phyloP scores from a whole-genome alignment of 257 asterid species.

The Gentiana macrophylla region DNA sequence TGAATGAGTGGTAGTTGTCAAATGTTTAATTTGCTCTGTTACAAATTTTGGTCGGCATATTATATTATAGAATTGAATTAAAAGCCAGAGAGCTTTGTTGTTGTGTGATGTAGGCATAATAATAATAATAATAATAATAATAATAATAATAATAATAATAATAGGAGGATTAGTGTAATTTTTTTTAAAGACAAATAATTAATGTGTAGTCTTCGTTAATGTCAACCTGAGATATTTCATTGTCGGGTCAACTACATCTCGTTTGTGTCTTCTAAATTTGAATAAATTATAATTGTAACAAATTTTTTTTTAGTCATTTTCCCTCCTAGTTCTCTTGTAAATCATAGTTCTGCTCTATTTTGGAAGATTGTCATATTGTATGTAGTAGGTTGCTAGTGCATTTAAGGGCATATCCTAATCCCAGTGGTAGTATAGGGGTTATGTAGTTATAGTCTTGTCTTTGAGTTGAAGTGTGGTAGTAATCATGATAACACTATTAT shows the following conservation, averaged over 20 bases:
- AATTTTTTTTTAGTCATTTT: background rate
- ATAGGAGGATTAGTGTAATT: background rate
- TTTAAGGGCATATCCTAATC: background rate
- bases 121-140: too few relatives aligned
- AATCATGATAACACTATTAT: too few relatives aligned
- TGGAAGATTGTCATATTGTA: background rate
- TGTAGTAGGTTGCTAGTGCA: background rate
- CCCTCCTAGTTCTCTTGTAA: background rate
- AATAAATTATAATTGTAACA: background rate
- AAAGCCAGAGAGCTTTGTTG: background rate
- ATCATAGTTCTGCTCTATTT: background rate
- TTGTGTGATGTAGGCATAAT: too few relatives aligned
- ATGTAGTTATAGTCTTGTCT: too few relatives aligned
- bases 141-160: background rate
- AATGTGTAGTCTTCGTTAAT: background rate
- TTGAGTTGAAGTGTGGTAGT: too few relatives aligned
- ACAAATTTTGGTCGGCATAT: conserved; percentile 35
- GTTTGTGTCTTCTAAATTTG: background rate
- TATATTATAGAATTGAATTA: conserved; percentile 2
- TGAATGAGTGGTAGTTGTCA: conserved; percentile 17
- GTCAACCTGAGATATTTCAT: background rate
- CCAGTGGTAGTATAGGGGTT: too few relatives aligned
- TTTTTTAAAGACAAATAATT: background rate
- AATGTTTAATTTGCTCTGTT: conserved; percentile 5
- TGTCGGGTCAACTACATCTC: background rate